phyloP scores from a whole-genome alignment of 768 basidiomycete species.

The Auricularia heimuer region DNA sequence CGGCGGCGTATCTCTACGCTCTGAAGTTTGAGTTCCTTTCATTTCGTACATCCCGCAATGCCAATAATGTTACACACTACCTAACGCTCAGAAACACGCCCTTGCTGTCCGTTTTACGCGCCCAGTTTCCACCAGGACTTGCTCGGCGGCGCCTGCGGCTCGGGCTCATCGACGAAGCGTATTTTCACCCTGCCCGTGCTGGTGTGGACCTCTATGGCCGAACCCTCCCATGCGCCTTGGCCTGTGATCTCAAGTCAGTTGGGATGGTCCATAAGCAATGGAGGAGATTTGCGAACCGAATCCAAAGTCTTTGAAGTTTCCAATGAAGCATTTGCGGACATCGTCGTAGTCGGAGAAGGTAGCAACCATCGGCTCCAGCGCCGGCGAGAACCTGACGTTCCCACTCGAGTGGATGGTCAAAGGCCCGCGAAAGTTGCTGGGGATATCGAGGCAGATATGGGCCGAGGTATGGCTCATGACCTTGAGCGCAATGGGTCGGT shows the following conservation, averaged over 20 bases:
- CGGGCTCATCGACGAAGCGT: background rate
- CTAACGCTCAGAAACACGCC: no score
- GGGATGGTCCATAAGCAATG: no score
- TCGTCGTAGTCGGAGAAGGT: background rate
- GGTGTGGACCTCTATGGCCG: background rate
- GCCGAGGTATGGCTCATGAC: background rate
- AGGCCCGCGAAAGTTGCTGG: background rate
- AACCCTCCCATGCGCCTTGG: background rate
- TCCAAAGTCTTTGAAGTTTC: background rate
- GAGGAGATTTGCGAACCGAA: background rate
- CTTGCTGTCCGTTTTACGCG: no score
- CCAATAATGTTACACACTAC: no score
- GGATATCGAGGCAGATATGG: background rate
- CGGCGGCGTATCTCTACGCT: constrained; percentile 8
- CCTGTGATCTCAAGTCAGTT: background rate
- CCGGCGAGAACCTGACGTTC: background rate
- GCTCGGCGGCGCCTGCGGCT: background rate
- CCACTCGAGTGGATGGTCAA: background rate
- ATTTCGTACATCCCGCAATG: no score
- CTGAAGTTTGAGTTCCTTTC: no score
- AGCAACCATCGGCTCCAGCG: background rate
- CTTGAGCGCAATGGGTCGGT: background rate
- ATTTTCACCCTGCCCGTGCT: background rate
- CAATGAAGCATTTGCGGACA: background rate
- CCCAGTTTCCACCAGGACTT: background rate